Evolutionary conservation across 805 yeast species (phyloP).

Genomic region (Nakazawaea holstii): DNA sequence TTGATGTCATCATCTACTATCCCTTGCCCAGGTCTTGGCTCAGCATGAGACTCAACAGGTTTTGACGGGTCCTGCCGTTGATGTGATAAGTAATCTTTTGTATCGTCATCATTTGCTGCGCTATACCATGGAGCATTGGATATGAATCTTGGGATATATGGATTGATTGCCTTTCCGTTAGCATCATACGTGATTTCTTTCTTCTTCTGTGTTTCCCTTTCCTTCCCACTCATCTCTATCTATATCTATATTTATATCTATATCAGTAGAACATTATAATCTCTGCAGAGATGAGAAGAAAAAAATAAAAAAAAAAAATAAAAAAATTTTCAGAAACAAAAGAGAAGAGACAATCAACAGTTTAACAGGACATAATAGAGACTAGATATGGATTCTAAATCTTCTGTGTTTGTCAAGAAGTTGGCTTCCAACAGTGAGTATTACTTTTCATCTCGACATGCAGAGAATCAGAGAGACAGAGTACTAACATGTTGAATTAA

Average conservation of each 20-base stretch:
- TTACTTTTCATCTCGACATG: neutral
- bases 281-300: too few species aligned
- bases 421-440: constrained; percentile 68
- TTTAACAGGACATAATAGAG: too few species aligned
- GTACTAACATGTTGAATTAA: constrained; percentile 3
- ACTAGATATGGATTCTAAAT: constrained; percentile 4
- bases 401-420: constrained; percentile 65
- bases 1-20: constrained; percentile 39
- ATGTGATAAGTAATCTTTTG: constrained; percentile 47
- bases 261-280: too few species aligned
- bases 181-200: constrained; percentile 24
- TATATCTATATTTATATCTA: too few species aligned
- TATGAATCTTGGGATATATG: constrained; percentile 35
- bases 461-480: neutral
- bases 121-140: constrained; percentile 37
- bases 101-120: constrained; percentile 15
- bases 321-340: too few species aligned
- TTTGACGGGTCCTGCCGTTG: constrained; percentile 42
- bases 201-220: too few species aligned
- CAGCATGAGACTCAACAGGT: constrained; percentile 39
- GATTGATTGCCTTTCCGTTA: constrained; percentile 29
- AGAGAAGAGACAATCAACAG: too few species aligned
- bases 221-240: too few species aligned
- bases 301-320: too few species aligned
- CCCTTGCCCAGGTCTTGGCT: constrained; percentile 52